Evolutionary conservation across 331 rosid genomes (phyloP).

Genomic region (Pyracantha coccinea): DNA sequence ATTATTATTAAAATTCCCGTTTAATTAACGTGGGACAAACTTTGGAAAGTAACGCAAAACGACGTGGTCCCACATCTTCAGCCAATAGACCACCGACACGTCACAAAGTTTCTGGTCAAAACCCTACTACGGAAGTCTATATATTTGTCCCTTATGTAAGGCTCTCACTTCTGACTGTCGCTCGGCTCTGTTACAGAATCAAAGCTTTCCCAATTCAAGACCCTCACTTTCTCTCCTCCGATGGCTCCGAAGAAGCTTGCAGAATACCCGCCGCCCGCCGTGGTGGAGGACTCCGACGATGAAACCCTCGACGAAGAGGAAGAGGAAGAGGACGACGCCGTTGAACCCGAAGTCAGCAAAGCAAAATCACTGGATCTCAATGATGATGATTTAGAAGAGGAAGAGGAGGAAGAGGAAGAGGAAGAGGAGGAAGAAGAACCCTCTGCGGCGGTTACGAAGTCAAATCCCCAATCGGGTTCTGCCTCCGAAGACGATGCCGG

Average conservation of each 20-base stretch:
- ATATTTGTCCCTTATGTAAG: not conserved
- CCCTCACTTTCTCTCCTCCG: not conserved
- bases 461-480: not conserved
- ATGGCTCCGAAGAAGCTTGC: slow-evolving; percentile 38
- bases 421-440: not conserved
- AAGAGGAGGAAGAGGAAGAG: not conserved
- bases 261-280: slow-evolving; percentile 15
- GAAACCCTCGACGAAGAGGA: slow-evolving; percentile 1
- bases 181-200: not conserved
- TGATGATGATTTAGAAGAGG: not conserved
- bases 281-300: slow-evolving; percentile 21
- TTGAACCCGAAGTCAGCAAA: not conserved
- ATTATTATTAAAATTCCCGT: too few species aligned
- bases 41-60: not conserved
- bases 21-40: too few species aligned
- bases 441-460: not conserved
- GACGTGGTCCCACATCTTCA: not conserved
- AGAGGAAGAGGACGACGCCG: slow-evolving; percentile 10
- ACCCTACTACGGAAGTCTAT: slow-evolving; percentile 18
- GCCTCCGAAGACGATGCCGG: slow-evolving; percentile 9
- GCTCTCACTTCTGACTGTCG: not conserved
- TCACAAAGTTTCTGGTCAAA: not conserved
- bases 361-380: slow-evolving; percentile 6
- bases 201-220: not conserved
- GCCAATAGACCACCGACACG: not conserved